Evolutionary conservation across 768 basidiomycete species (phyloP).

Genomic region (Tricholoma sp.): DNA sequence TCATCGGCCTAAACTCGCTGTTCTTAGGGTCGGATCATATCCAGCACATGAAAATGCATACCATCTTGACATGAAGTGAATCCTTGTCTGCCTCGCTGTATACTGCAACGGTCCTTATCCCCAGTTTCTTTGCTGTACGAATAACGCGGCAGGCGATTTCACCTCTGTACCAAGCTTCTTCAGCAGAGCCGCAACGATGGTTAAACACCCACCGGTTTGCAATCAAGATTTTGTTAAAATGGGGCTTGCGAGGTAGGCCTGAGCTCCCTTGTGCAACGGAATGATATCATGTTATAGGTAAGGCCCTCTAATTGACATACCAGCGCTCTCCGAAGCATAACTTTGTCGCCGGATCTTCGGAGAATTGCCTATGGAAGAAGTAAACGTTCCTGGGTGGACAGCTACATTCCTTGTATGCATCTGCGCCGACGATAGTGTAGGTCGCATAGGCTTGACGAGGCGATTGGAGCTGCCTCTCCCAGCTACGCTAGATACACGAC

Average conservation of each 20-base stretch:
- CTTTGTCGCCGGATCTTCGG: conserved; percentile 9
- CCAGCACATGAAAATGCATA: conserved; percentile 24
- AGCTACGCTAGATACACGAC: conserved; percentile 10
- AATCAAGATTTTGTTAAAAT: conserved; percentile 88
- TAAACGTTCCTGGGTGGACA: background rate
- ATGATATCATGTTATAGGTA: background rate
- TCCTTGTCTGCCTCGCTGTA: conserved; percentile 84
- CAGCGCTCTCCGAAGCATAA: conserved; percentile 25
- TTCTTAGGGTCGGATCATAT: background rate
- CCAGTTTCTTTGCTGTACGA: conserved; percentile 80
- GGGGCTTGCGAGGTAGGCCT: conserved; percentile 32
- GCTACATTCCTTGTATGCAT: conserved; percentile 1
- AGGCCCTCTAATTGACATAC: conserved; percentile 16
- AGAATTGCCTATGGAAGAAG: background rate
- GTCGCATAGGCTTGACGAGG: conserved; percentile 1
- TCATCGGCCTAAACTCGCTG: conserved; percentile 60
- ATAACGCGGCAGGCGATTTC: conserved; percentile 97
- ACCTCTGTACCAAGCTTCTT: conserved; percentile 46
- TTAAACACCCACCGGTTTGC: conserved; percentile 65
- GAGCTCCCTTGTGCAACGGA: conserved; percentile 10
- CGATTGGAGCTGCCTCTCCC: conserved; percentile 2
- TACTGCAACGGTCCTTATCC: conserved; percentile 88
- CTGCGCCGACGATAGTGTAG: background rate
- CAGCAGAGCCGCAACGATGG: background rate
- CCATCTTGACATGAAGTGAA: conserved; percentile 79